Base-by-base conservation (phyloP, 306 rosid genomes). In the Oemleria cerasiformis region DNA sequence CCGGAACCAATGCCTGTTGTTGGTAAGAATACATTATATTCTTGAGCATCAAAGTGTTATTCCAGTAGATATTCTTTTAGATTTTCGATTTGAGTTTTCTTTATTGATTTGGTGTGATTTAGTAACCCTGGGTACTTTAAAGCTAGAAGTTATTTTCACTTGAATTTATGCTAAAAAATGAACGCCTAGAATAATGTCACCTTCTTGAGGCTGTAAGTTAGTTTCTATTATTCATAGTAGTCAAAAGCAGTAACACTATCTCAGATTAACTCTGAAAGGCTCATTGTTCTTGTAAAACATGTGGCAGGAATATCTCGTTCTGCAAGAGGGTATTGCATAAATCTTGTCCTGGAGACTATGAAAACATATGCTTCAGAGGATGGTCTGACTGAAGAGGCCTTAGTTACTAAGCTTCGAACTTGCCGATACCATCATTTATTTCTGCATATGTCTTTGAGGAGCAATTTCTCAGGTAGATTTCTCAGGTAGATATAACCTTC, bases 1-100 rank as follows among this genome's bases (percentile, higher is more conserved):
- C 98, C 98, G 19, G 98, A 93, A 78, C 96, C 98, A 57, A 93
- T 93, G 97, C 98, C 98, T 69, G 94, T 93, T 20, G 85, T 87
- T 75, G 98, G 98, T 92, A 87, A 77, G 86, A 42, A 40, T 60
- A 16, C 13, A 50, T 73, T 75, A 49, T 21, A 48, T 65, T n/a
- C 51, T 30, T 41, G 38, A 57, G 34, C 42, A 47, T 45, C 25
- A 8, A 42, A 36, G 21, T 19, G 5, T 39, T 71, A 51, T 59
- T 36, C 54, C 68, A 64, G 55, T 66, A 57, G 47, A 62, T 63
- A 59, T 43, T 45, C 36, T 43, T 60, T 36, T 30, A 12, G 9
- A 21, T 21, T 12, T 11, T 44, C 6, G 3, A 1, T 23, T 43
- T 41, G 9, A 34, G 40, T 12, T 41, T 11, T 20, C 36, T 30